Evolutionary conservation across 2,329 filamentous ascomycete genomes (phyloP), one percentile per base, ranked within the genome.

Genomic region (Nemania abortiva): DNA sequence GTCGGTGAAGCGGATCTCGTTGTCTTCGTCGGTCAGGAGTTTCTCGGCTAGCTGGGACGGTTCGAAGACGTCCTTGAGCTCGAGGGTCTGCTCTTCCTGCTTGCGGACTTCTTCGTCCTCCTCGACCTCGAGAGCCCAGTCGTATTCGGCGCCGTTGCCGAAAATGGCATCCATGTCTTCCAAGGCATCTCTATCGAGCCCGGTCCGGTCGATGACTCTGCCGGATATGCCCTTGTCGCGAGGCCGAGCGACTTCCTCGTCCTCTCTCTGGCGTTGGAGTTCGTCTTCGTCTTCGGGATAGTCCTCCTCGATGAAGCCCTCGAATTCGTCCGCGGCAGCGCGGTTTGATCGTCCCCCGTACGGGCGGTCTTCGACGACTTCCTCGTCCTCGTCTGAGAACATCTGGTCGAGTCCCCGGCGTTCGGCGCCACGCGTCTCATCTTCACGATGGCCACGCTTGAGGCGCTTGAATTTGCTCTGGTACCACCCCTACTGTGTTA

Each of bases 131-230:
- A 99, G 84, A 9, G 95, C 96, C 90, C 97, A 99, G 74, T 95
- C 91, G 78, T 98, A 99, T 77, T 99, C 96, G 72, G 93, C 94
- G 65, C 96, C 95, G 77, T 97, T 94, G 70, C 96, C 96, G 75
- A 99, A 99, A 45, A 97, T 97, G 65, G 91, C 92, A 74, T 96
- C 92, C 92, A 98, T 97, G 78, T 98, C 96, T 79, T 98, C 95
- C 42, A 98, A 86, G 3, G 95, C 93, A 75, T 95, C 93, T 79
- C 97, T 95, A 78, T 97, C 95, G 24, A 99, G 87, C 1, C 95
- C 94, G 6, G 93, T 89, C 9, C 91, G 92, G 78, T 97, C 93
- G 29, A 95, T 88, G 11, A 92, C 88, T 34, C 89, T 87, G 31
- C 90, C 86, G 47, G 91, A 89, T 50, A 89, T 87, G 71, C 91